Evolutionary conservation across 2,329 filamentous ascomycete genomes (phyloP).

Genomic region (Calycina marina): DNA sequence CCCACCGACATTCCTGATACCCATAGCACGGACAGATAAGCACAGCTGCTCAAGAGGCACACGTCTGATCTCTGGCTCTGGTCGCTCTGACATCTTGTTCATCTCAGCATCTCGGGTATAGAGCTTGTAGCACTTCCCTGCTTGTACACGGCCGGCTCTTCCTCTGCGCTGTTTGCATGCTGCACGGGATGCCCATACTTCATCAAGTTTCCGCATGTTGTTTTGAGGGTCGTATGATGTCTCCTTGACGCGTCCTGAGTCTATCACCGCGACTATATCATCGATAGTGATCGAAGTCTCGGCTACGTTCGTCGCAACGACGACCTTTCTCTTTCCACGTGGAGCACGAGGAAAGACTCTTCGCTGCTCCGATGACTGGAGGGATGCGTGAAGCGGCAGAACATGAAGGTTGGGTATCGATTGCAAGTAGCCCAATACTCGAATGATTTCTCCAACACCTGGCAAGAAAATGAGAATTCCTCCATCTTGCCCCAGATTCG

Average conservation of each 20-base stretch:
- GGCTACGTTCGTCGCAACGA: conserved; percentile 91
- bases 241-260: conserved; percentile 90
- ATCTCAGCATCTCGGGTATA: conserved; percentile 75
- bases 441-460: conserved; percentile 80
- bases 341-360: conserved; percentile 70
- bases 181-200: conserved; percentile 88
- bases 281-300: conserved; percentile 98
- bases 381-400: conserved; percentile 79
- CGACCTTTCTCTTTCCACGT: conserved; percentile 71
- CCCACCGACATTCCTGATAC: conserved; percentile 61
- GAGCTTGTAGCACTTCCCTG: conserved; percentile 87
- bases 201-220: conserved; percentile 87
- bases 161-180: conserved; percentile 91
- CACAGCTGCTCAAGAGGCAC: conserved; percentile 92
- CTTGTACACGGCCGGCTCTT: conserved; percentile 82
- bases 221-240: conserved; percentile 84
- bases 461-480: conserved; percentile 94
- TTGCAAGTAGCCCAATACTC: conserved; percentile 55
- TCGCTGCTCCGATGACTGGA: conserved; percentile 78
- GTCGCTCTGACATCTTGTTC: conserved; percentile 69
- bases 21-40: conserved; percentile 90
- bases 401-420: conserved; percentile 56
- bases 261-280: conserved; percentile 90
- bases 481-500: conserved; percentile 50
- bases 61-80: conserved; percentile 84